Base-by-base conservation (phyloP, 805 yeast species). In the Metschnikowia cubensis region DNA sequence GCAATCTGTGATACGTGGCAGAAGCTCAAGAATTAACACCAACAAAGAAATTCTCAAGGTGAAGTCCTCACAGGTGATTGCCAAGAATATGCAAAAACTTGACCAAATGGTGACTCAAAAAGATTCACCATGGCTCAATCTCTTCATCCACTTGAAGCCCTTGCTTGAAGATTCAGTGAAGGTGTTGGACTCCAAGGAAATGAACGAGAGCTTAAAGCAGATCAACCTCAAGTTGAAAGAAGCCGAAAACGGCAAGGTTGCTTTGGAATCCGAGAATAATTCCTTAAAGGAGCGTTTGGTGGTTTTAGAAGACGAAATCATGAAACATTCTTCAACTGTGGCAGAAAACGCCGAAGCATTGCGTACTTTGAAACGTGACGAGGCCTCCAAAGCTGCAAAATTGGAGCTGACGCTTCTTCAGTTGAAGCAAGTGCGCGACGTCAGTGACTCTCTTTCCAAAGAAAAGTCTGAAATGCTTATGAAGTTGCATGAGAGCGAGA, bases 91-190 rank as follows among this genome's bases (percentile, higher is more conserved):
- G 58, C 65, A 69, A 33, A 66, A 74, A 0, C 81, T 84, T 51
- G 74, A 77, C 50, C 83, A 83, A 61, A 86, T 87, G 17, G 51
- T 58, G 36, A 56, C 49, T n/a, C 38, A 50, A 15, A 45, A 49
- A 11, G 51, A 50, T 14, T 52, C 57, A 33, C 61, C 59, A 1
- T 94, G 99, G 99, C 87, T 87, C 67, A 80, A 77, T 45, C 71
- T 94, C 41, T 82, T 83, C 52, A 72, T 82, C 18, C 79, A 80
- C 48, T 70, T 92, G 57, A 88, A 86, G 57, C 98, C 98, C 1
- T 64, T 90, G 38, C 68, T 90, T 13, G 81, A 74, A 52, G 87
- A 84, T 41, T 78, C 84, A 5, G 77, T 81, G 20, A 84, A 82
- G 50, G 78, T 82, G 4, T 68, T 79, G 37, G 84, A 82, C 60